These are phyloP conservation scores for Aphanomyces astaci DNA, from an alignment of 352 stramenopile species.

Conservation along the genomic window DNA sequence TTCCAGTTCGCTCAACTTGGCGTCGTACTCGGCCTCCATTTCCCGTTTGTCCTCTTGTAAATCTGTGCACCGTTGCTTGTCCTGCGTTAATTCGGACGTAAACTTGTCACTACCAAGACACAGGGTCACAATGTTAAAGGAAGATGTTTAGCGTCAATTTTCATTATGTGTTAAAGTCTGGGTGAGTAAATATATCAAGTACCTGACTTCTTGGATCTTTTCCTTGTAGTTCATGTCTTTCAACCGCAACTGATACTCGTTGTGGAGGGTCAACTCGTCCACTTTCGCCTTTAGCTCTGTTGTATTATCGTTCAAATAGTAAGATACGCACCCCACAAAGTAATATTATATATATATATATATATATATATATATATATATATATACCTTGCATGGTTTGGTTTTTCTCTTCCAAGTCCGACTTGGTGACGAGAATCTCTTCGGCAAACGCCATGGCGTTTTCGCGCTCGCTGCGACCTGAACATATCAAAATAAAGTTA, in stretches of 20 bases:
- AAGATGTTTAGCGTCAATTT: too few relatives aligned
- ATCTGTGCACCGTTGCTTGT: constrained; percentile 88
- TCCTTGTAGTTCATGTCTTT: constrained; percentile 95
- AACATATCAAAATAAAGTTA: background rate
- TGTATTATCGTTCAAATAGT: too few relatives aligned
- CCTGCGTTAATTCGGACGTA: constrained; percentile 87
- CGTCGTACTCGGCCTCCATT: constrained; percentile 88
- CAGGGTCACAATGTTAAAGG: constrained; percentile 25
- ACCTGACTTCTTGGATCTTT: constrained; percentile 88
- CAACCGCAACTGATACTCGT: constrained; percentile 91
- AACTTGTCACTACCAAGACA: constrained; percentile 63
- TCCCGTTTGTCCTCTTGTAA: constrained; percentile 88
- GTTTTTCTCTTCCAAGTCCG: constrained; percentile 90
- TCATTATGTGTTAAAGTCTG: too few relatives aligned
- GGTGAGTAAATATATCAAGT: too few relatives aligned
- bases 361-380: too few relatives aligned
- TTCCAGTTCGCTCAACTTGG: constrained; percentile 87
- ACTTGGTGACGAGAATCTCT: constrained; percentile 83
- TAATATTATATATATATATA: too few relatives aligned
- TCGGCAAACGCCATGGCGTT: constrained; percentile 68
- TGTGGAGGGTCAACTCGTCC: constrained; percentile 90
- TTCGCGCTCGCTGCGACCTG: constrained; percentile 28
- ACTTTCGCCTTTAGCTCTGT: constrained; percentile 93
- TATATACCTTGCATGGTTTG: constrained; percentile 50
- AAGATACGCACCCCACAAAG: too few relatives aligned